Evolutionary conservation across 139 green algal species (phyloP).

Genomic region (Closterium sp.): DNA sequence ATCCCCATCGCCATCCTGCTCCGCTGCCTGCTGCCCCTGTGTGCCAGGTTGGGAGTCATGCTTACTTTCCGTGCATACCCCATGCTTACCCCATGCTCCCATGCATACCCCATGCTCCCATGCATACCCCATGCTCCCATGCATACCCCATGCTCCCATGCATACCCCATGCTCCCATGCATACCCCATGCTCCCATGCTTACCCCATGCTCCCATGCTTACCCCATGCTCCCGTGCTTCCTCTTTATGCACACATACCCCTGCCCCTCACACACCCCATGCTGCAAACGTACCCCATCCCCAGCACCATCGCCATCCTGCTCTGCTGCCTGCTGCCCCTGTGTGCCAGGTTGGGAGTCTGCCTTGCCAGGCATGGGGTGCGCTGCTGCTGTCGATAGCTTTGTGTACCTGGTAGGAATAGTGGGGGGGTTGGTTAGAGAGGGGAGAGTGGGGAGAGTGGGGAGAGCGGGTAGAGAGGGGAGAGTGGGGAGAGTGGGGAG

Average conservation of each 20-base stretch:
- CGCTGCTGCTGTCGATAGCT: slow-evolving; percentile 1
- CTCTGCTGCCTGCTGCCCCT: not conserved
- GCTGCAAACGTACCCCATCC: not conserved
- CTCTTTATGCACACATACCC: not conserved
- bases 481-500: not conserved
- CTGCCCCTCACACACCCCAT: not conserved
- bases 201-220: no score
- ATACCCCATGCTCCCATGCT: no score
- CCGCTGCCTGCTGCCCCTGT: no score
- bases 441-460: not conserved
- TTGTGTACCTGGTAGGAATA: not conserved
- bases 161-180: no score
- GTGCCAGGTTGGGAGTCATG: no score
- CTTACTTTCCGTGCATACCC: no score
- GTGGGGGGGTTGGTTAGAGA: not conserved
- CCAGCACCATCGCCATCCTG: not conserved
- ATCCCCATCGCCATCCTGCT: no score
- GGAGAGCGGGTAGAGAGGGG: not conserved
- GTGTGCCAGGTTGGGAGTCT: not conserved
- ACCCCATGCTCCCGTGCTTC: not conserved
- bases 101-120: not conserved
- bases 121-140: no score
- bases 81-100: not conserved
- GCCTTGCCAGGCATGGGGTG: not conserved
- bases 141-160: no score